Evolutionary conservation across 1,284 basidiomycete species (phyloP).

Genomic region (Leccinum subatratum): DNA sequence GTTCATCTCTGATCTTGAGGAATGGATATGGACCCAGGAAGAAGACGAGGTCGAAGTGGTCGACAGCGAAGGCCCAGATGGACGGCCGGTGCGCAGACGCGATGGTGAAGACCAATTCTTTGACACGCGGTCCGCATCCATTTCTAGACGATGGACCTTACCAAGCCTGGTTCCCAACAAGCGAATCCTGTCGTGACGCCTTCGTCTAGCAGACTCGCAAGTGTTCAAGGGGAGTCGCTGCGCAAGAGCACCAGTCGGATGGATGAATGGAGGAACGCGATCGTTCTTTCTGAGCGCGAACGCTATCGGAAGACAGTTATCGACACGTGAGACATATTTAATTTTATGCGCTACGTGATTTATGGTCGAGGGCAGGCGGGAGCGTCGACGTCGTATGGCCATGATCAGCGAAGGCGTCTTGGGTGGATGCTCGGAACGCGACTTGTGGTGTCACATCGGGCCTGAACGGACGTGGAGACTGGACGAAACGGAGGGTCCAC

Average conservation of each 20-base stretch:
- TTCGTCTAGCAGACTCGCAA: conserved; percentile 19
- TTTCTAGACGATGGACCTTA: conserved; percentile 29
- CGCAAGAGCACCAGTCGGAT: conserved; percentile 59
- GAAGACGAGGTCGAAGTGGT: conserved; percentile 36
- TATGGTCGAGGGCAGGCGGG: conserved; percentile 47
- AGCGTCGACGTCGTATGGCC: conserved; percentile 64
- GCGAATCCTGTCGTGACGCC: background rate
- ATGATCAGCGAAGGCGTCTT: conserved; percentile 56
- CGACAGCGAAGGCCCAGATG: conserved; percentile 19
- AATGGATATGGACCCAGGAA: conserved; percentile 50
- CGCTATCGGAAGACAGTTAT: conserved; percentile 62
- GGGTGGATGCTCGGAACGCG: conserved; percentile 64
- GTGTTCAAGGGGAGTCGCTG: conserved; percentile 47
- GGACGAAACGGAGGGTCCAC: conserved; percentile 86
- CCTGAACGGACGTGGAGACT: conserved; percentile 61
- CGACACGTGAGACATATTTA: conserved; percentile 48
- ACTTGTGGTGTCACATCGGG: conserved; percentile 68
- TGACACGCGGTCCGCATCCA: conserved; percentile 42
- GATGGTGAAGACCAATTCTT: conserved; percentile 44
- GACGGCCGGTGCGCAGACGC: conserved; percentile 13
- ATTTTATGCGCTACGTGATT: background rate
- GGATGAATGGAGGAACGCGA: conserved; percentile 66
- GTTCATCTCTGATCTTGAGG: conserved; percentile 73
- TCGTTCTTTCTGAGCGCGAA: conserved; percentile 63
- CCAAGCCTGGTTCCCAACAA: conserved; percentile 11